Conservation (phyloP, 192 early-diverging fungal genomes). For the Thamnidium elegans region DNA sequence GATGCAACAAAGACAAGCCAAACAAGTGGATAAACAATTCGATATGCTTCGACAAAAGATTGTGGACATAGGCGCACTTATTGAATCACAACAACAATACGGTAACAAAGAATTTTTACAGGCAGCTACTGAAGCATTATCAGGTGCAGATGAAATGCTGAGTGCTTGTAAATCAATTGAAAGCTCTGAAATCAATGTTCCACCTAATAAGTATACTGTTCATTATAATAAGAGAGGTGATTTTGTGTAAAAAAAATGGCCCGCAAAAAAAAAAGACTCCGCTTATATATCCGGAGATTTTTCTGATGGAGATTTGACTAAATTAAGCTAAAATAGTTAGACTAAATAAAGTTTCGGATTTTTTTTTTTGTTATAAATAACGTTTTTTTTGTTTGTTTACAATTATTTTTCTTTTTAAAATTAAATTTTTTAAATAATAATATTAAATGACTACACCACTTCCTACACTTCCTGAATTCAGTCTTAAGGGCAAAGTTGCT, state of each 20-base stretch:
- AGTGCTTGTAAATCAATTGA: constrained; percentile 19
- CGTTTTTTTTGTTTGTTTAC: too few relatives aligned
- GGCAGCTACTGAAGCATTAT: constrained; percentile 25
- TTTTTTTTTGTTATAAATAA: too few relatives aligned
- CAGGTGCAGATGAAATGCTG: constrained; percentile 29
- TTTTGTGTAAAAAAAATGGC: constrained; percentile 15
- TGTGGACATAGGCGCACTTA: constrained; percentile 15
- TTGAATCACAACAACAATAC: constrained; percentile 28
- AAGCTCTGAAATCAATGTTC: neutral
- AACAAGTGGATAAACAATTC: constrained; percentile 27
- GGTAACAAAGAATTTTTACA: constrained; percentile 28
- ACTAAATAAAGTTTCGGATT: neutral
- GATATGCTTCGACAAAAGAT: constrained; percentile 24
- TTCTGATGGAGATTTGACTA: constrained; percentile 5
- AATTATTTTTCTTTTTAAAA: neutral
- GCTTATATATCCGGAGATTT: neutral
- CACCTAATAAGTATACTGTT: constrained; percentile 13
- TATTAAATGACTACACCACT: neutral
- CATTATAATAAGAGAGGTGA: constrained; percentile 12
- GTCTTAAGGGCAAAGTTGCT: constrained; percentile 32
- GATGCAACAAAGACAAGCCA: constrained; percentile 8
- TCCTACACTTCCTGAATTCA: constrained; percentile 27
- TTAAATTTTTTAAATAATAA: neutral
- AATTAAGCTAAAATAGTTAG: constrained; percentile 3
- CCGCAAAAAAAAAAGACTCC: neutral